Evolutionary conservation across 1,284 basidiomycete species (phyloP).

Genomic region (Leccinum subspadiceum): DNA sequence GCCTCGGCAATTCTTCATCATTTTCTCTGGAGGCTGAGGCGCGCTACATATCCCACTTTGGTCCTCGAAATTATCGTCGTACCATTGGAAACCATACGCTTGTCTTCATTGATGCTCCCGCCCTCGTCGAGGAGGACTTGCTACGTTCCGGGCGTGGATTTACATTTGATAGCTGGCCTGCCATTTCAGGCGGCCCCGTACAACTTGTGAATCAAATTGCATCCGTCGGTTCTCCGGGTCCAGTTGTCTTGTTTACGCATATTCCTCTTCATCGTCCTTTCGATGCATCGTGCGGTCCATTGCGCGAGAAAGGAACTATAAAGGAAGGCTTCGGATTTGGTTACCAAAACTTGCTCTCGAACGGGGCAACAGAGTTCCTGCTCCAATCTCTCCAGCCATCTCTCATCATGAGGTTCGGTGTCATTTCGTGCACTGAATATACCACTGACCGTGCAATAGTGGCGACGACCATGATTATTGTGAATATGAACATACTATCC

Average conservation of each 20-base stretch:
- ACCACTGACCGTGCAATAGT: slow-evolving; percentile 38
- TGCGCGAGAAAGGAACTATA: slow-evolving; percentile 73
- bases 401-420: slow-evolving; percentile 67
- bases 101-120: slow-evolving; percentile 67
- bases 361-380: slow-evolving; percentile 70
- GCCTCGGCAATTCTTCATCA: slow-evolving; percentile 50
- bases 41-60: slow-evolving; percentile 58
- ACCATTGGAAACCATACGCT: slow-evolving; percentile 67
- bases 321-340: slow-evolving; percentile 73
- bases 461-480: slow-evolving; percentile 92
- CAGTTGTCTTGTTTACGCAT: slow-evolving; percentile 74
- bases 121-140: slow-evolving; percentile 76
- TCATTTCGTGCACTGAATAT: background rate
- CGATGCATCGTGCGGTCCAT: slow-evolving; percentile 68
- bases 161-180: slow-evolving; percentile 59
- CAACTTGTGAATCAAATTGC: slow-evolving; percentile 68
- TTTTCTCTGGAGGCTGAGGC: slow-evolving; percentile 51
- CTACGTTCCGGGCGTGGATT: slow-evolving; percentile 52
- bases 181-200: slow-evolving; percentile 59
- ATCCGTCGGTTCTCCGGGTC: slow-evolving; percentile 38
- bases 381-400: slow-evolving; percentile 64
- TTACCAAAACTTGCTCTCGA: slow-evolving; percentile 79
- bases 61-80: slow-evolving; percentile 50
- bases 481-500: slow-evolving; percentile 59
- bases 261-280: slow-evolving; percentile 79